Evolutionary conservation across 2,329 filamentous ascomycete genomes (phyloP).

Genomic region (Didymella exigua): DNA sequence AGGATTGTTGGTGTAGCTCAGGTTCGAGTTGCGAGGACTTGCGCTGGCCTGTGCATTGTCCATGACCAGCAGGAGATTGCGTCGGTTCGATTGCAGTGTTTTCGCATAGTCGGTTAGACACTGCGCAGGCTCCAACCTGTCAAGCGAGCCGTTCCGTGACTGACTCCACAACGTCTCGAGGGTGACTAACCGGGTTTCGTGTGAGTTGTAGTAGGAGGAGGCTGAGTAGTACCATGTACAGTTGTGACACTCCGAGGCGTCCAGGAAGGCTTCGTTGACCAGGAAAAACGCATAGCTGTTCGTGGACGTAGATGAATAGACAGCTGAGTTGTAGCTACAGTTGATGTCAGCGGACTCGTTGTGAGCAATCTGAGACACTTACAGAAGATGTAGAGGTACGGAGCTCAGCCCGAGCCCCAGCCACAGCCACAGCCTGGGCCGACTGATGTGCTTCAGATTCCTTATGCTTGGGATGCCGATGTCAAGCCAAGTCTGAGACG

Average conservation of each 20-base stretch:
- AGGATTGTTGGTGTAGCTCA: not conserved
- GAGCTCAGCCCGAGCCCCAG: slow-evolving; percentile 15
- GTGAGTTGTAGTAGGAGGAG: no score
- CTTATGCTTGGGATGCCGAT: slow-evolving; percentile 27
- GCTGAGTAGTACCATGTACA: not conserved
- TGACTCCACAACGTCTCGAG: not conserved
- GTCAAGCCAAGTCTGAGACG: slow-evolving; percentile 13
- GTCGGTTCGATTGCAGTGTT: not conserved
- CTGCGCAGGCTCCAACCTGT: not conserved
- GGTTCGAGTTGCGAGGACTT: no score
- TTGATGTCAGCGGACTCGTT: not conserved
- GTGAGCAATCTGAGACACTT: not conserved
- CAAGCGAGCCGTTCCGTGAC: not conserved
- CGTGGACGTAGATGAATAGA: slow-evolving; percentile 21
- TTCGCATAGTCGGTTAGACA: not conserved
- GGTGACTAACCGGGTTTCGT: no score
- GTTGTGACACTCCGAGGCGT: not conserved
- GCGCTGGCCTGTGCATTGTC: not conserved
- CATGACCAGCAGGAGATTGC: slow-evolving; percentile 5
- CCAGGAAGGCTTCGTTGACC: not conserved
- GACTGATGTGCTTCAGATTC: slow-evolving; percentile 23
- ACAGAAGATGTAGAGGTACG: slow-evolving; percentile 27
- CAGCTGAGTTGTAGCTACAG: slow-evolving; percentile 30
- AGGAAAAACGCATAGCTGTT: slow-evolving; percentile 3
- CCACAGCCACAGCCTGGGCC: slow-evolving; percentile 17